These are phyloP conservation scores for Isabelozyma heimii DNA, from an alignment of 805 yeast species.

Conservation along the genomic window DNA sequence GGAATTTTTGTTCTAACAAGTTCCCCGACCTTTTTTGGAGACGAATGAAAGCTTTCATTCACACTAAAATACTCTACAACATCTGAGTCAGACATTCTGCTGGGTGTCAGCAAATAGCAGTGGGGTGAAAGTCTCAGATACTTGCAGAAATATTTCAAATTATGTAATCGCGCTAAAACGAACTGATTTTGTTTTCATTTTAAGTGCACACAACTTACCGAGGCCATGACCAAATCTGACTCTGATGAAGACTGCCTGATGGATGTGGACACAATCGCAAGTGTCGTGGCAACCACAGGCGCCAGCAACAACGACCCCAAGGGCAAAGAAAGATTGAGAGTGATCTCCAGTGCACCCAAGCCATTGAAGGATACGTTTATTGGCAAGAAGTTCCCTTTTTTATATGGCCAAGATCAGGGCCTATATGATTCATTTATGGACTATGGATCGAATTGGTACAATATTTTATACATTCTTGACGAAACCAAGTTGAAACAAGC, in stretches of 20 bases:
- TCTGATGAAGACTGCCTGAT: not conserved
- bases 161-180: not conserved
- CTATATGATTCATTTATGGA: not conserved
- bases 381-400: not conserved
- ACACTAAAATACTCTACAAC: slow-evolving; percentile 1
- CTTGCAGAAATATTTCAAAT: no score
- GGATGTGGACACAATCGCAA: not conserved
- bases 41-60: not conserved
- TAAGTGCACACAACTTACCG: not conserved
- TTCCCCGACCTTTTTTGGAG: not conserved
- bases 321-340: not conserved
- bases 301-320: not conserved
- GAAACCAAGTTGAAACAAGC: not conserved
- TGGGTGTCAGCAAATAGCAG: not conserved
- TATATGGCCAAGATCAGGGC: not conserved
- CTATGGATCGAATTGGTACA: not conserved
- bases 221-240: not conserved
- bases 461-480: not conserved
- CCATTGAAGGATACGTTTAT: not conserved
- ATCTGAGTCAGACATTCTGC: not conserved
- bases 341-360: not conserved
- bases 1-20: no score
- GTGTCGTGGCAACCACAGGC: not conserved
- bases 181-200: not conserved
- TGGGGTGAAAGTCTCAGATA: no score